Percentiles rank a stretch among this genome's conserved stretches.
These are phyloP conservation scores for Colletotrichum sp. DNA, from an alignment of 2,329 filamentous ascomycete species.

Conservation along the genomic window DNA sequence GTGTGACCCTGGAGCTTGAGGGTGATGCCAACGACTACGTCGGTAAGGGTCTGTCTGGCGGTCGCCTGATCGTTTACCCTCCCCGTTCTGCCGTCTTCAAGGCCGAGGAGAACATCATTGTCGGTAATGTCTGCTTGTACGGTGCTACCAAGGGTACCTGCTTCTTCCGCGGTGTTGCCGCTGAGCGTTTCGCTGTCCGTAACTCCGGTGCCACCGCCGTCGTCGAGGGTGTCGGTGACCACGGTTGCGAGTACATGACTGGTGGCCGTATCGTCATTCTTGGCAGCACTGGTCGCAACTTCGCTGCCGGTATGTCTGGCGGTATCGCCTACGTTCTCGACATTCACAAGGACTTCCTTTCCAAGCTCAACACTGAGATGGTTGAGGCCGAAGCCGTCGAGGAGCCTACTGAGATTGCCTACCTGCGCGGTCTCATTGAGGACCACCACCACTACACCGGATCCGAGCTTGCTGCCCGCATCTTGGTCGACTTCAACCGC, in stretches of 20 bases:
- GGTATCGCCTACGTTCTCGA: constrained; percentile 96
- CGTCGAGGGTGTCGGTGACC: constrained; percentile 94
- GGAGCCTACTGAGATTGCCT: constrained; percentile 88
- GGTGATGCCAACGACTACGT: constrained; percentile 97
- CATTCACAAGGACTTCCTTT: constrained; percentile 85
- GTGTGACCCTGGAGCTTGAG: constrained; percentile 93
- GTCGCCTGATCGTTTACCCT: constrained; percentile 91
- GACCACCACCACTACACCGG: constrained; percentile 98
- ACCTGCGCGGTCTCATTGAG: constrained; percentile 88
- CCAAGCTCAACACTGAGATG: constrained; percentile 98
- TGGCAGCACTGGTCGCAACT: constrained; percentile 92
- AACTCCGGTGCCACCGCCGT: constrained; percentile 97
- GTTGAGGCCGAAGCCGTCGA: constrained; percentile 86
- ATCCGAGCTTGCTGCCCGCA: constrained; percentile 90
- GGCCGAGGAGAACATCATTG: constrained; percentile 92
- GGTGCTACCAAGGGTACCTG: constrained; percentile 89
- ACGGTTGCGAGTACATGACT: constrained; percentile 99
- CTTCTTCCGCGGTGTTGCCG: constrained; percentile 97
- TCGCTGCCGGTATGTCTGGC: constrained; percentile 97
- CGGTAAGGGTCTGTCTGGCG: constrained; percentile 93
- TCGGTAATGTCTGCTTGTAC: constrained; percentile 95
- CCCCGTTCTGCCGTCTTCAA: constrained; percentile 91
- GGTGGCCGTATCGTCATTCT: constrained; percentile 89
- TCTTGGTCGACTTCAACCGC: constrained; percentile 93
- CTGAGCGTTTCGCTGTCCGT: constrained; percentile 94